A percentile compares a stretch with the other conserved stretches of the same genome.
Evolutionary conservation across 169 alveolate genomes (phyloP).

Genomic region (Eimeria sp.): DNA sequence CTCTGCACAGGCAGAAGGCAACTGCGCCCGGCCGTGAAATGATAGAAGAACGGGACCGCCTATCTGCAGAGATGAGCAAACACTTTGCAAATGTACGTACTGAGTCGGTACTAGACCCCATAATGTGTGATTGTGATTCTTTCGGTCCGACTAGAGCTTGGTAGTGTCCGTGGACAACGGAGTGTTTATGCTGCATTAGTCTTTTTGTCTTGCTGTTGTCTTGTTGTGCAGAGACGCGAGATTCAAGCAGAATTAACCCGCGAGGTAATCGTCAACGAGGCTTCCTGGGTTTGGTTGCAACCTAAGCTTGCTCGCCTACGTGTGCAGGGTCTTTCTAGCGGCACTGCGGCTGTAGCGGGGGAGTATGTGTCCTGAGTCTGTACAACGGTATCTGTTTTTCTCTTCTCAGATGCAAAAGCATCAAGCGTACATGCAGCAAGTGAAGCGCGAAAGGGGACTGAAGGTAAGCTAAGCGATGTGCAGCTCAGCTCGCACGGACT

Average conservation of each 20-base stretch:
- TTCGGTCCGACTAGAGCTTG: background rate
- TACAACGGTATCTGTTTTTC: background rate
- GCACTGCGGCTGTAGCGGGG: background rate
- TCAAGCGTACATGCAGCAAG: slow-evolving; percentile 60
- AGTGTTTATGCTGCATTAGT: too few relatives aligned
- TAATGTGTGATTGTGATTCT: background rate
- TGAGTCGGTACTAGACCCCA: too few relatives aligned
- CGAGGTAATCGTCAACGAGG: slow-evolving; percentile 6
- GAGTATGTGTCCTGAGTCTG: background rate
- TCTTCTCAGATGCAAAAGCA: slow-evolving; percentile 43
- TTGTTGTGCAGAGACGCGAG: slow-evolving; percentile 37
- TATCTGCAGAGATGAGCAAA: slow-evolving; percentile 31
- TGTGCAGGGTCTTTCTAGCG: background rate
- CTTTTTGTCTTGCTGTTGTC: background rate
- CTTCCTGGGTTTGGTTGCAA: background rate
- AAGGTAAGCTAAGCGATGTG: background rate
- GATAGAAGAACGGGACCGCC: slow-evolving; percentile 65
- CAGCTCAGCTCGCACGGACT: background rate
- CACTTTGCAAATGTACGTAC: slow-evolving; percentile 44
- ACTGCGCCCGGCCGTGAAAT: slow-evolving; percentile 77
- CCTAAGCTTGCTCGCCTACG: too few relatives aligned
- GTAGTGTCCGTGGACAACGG: background rate
- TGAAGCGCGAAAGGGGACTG: slow-evolving; percentile 65
- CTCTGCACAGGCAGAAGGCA: slow-evolving; percentile 54
- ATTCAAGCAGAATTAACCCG: slow-evolving; percentile 54